These are phyloP conservation scores for Cichorium intybus DNA, from an alignment of 140 eudicot species.

Conservation along the genomic window DNA sequence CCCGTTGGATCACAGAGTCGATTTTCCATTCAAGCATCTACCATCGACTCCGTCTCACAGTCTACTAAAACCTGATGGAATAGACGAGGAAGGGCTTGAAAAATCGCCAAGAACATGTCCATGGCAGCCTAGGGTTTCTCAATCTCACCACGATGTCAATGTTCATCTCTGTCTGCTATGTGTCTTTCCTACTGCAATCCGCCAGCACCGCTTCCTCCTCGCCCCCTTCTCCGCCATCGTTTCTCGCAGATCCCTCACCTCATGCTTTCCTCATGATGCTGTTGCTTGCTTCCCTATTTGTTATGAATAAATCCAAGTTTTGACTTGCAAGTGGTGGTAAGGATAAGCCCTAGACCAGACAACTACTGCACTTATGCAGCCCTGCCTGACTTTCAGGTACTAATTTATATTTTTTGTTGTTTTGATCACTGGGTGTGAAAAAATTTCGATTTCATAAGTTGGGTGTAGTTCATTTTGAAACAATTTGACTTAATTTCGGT, in stretches of 20 bases:
- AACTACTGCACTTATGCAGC: constrained; percentile 21
- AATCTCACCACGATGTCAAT: too few relatives aligned
- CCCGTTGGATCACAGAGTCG: background rate
- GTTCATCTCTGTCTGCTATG: too few relatives aligned
- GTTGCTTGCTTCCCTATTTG: too few relatives aligned
- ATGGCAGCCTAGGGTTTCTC: constrained; percentile 46
- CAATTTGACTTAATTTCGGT: constrained; percentile 21
- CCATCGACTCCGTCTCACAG: constrained; percentile 7
- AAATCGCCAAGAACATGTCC: constrained; percentile 2
- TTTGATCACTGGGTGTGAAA: background rate
- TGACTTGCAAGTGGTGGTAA: constrained; percentile 49
- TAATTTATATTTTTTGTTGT: background rate
- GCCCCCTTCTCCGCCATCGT: too few relatives aligned
- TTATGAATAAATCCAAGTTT: constrained; percentile 30
- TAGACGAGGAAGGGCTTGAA: constrained; percentile 18
- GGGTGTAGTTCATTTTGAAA: background rate
- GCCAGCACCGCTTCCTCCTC: too few relatives aligned
- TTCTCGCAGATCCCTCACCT: too few relatives aligned
- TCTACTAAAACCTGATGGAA: constrained; percentile 19
- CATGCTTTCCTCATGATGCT: too few relatives aligned
- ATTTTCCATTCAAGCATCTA: constrained; percentile 7
- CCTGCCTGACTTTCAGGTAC: constrained; percentile 37
- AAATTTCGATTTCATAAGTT: constrained; percentile 2
- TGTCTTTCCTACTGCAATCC: too few relatives aligned
- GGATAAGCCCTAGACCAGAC: constrained; percentile 34